These are phyloP conservation scores for Rhodosporidiobolus sp. DNA, from an alignment of 768 basidiomycete genomes.

Conservation along the genomic window DNA sequence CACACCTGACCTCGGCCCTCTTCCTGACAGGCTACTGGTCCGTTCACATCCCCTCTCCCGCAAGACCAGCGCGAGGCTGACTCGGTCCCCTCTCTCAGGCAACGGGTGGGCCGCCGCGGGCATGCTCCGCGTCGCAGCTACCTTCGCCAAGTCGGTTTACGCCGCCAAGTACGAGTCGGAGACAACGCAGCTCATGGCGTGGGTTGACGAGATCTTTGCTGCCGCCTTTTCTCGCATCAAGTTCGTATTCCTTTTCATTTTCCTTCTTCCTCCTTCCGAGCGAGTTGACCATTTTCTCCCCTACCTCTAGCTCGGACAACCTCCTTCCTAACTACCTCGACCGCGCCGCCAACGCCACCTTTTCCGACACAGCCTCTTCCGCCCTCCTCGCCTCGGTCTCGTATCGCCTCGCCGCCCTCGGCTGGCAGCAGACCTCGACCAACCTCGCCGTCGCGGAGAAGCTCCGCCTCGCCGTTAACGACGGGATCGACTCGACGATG, in stretches of 20 bases:
- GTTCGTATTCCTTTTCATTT: no score
- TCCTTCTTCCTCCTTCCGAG: neutral
- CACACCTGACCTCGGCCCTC: no score
- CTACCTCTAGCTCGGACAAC: slow-evolving; percentile 21
- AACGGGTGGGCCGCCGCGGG: slow-evolving; percentile 58
- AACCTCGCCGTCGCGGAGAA: slow-evolving; percentile 22
- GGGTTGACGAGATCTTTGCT: slow-evolving; percentile 44
- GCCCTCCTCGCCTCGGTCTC: slow-evolving; percentile 72
- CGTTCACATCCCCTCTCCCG: neutral
- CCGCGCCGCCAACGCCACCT: slow-evolving; percentile 56
- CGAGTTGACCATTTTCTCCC: neutral
- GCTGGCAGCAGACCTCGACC: slow-evolving; percentile 48
- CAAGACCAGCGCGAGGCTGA: neutral
- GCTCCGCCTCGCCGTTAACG: slow-evolving; percentile 49
- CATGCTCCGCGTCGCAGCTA: slow-evolving; percentile 75
- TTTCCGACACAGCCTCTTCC: slow-evolving; percentile 69
- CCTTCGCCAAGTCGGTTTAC: slow-evolving; percentile 64
- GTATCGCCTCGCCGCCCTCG: slow-evolving; percentile 62
- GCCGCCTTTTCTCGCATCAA: slow-evolving; percentile 8
- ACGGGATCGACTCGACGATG: slow-evolving; percentile 12
- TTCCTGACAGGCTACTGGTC: no score
- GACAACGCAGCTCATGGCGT: slow-evolving; percentile 41
- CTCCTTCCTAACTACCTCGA: slow-evolving; percentile 67
- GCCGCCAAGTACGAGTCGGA: slow-evolving; percentile 31
- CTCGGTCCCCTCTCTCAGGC: neutral